Conservation (phyloP, 2,329 filamentous ascomycete species). For the Monosporascus sp. region DNA sequence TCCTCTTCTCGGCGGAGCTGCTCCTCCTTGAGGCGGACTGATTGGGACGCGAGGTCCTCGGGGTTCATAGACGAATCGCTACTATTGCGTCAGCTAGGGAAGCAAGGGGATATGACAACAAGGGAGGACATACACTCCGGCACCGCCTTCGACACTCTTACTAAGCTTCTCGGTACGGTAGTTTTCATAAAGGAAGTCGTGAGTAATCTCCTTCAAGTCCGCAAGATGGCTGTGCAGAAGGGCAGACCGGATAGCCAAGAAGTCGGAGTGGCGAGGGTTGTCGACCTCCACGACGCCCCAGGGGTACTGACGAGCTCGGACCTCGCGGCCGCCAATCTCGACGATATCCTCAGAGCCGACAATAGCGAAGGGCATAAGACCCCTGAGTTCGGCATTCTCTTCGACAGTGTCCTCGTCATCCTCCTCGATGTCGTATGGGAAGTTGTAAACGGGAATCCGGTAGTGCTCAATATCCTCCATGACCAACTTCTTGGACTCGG, state of each 20-base stretch:
- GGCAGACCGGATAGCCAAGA: constrained; percentile 92
- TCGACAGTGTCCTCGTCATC: constrained; percentile 99
- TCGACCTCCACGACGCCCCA: constrained; percentile 99
- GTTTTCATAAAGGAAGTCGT: constrained; percentile 99
- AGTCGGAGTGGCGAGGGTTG: constrained; percentile 98
- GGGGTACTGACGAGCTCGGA: constrained; percentile 93
- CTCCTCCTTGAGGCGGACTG: constrained; percentile 98
- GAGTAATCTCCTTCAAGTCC: constrained; percentile 98
- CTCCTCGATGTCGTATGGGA: constrained; percentile 99
- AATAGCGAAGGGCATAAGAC: constrained; percentile 98
- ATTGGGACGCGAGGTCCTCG: constrained; percentile 93
- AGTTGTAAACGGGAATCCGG: constrained; percentile 99
- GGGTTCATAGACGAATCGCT: constrained; percentile 93
- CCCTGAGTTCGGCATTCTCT: constrained; percentile 95
- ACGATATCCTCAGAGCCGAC: constrained; percentile 94
- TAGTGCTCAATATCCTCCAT: constrained; percentile 99
- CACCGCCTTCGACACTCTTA: constrained; percentile 94
- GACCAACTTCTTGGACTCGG: constrained; percentile 98
- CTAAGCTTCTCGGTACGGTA: constrained; percentile 99
- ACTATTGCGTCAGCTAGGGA: constrained; percentile 24
- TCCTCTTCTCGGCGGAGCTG: constrained; percentile 98
- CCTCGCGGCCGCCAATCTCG: constrained; percentile 87
- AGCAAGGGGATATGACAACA: not conserved
- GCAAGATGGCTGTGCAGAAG: constrained; percentile 96
- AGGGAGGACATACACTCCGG: constrained; percentile 66